Base-by-base conservation (phyloP, 306 rosid genomes). In the Castanospermum australe region DNA sequence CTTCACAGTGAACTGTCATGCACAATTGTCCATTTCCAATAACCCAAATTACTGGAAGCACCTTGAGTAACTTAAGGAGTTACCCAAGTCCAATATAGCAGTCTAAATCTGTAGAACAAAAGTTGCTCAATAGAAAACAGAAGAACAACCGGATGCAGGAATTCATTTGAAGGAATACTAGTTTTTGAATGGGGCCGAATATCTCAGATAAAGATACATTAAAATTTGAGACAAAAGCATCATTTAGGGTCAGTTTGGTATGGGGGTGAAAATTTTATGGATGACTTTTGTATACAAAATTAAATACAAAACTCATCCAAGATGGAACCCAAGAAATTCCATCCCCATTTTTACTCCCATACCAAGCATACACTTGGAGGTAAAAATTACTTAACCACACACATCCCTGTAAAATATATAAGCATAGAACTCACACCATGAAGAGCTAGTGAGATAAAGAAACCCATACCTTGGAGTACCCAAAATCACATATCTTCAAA, bases 401-500 rank as follows among this genome's bases (percentile, higher is more conserved):
- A 44, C 18, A 67, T 67, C 14, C 60, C 13, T 52, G 18, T 74
- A 32, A 32, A 63, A 42, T 28, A 56, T 20, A 47, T 22, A 68
- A 69, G 55, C 67, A 59, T 14, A 36, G 8, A 18, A 60, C 51
- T 59, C 39, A 32, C 38, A 60, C 75, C 28, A 76, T 33, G 62
- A 59, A 20, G 72, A 67, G 25, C 25, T 50, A 67, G 59, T 2
- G 47, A 67, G 61, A 60, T 33, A 56, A 74, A 70, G 41, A 82
- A 33, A 64, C 18, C 13, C 48, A 52, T 87, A 91, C 97, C 93
- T 94, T 94, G 61, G 99, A 92, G 81, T 94, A 92, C 28, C 99
- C 99, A 86, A 94, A 94, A 85, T 94, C 99, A 74, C 99, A 94
- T 82, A 94, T 94, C 82, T 94, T 94, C 86, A 94, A 81, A 42